phyloP scores from a whole-genome alignment of 2,329 filamentous ascomycete genomes.

The Trichophyton benhamiae region DNA sequence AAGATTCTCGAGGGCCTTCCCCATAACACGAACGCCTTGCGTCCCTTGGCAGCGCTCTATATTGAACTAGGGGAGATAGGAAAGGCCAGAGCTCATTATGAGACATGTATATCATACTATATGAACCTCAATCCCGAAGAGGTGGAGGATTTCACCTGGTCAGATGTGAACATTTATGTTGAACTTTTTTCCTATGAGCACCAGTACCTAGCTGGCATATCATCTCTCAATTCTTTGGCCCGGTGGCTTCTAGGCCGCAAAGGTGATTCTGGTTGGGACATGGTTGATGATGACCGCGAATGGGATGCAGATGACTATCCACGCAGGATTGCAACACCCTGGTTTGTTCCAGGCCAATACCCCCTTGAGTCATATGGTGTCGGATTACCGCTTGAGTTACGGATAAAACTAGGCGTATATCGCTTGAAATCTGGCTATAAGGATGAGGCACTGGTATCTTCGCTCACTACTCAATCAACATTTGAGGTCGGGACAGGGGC shows the following conservation, averaged over 20 bases:
- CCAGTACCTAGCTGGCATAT: slow-evolving; percentile 53
- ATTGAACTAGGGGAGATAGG: slow-evolving; percentile 40
- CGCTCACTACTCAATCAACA: neutral
- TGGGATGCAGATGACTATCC: slow-evolving; percentile 66
- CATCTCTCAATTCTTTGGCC: slow-evolving; percentile 56
- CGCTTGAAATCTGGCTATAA: slow-evolving; percentile 56
- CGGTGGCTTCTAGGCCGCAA: slow-evolving; percentile 72
- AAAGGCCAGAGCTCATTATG: slow-evolving; percentile 40
- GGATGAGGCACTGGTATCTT: slow-evolving; percentile 60
- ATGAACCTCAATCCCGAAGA: slow-evolving; percentile 33
- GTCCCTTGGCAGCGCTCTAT: slow-evolving; percentile 45
- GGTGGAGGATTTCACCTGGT: slow-evolving; percentile 51
- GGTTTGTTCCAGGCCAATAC: slow-evolving; percentile 47
- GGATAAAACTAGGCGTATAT: slow-evolving; percentile 71
- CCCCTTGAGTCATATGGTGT: slow-evolving; percentile 53
- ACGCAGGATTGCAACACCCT: slow-evolving; percentile 49
- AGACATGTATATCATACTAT: slow-evolving; percentile 41
- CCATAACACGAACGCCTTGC: slow-evolving; percentile 43
- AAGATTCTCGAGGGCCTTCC: slow-evolving; percentile 43
- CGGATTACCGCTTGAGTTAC: slow-evolving; percentile 66
- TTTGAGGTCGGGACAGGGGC: neutral
- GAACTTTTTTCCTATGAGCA: slow-evolving; percentile 61
- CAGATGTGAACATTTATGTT: slow-evolving; percentile 71
- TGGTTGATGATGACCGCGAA: slow-evolving; percentile 66
- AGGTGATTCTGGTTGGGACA: slow-evolving; percentile 66